Conservation (phyloP, 2,329 filamentous ascomycete genomes). For the Diaporthe helianthi region DNA sequence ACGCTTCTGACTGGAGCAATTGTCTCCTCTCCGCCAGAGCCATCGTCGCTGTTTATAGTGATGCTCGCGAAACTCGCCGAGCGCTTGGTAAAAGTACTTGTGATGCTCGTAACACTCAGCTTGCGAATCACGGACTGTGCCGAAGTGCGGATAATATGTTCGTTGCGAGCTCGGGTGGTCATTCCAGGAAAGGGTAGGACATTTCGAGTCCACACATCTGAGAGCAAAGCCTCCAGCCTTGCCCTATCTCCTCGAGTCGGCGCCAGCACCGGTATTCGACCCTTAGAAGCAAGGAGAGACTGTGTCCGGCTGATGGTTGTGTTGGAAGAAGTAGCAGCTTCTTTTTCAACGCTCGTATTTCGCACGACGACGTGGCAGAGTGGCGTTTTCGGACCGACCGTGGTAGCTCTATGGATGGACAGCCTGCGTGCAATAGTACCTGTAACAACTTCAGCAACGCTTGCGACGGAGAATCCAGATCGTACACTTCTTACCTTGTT, state of each 20-base stretch:
- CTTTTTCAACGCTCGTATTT: slow-evolving; percentile 76
- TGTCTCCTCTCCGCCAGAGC: slow-evolving; percentile 34
- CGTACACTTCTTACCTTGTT: slow-evolving; percentile 59
- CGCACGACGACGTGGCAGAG: slow-evolving; percentile 83
- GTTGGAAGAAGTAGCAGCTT: slow-evolving; percentile 53
- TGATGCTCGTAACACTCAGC: slow-evolving; percentile 81
- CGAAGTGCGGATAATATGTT: slow-evolving; percentile 78
- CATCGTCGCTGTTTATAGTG: slow-evolving; percentile 43
- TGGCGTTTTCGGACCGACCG: slow-evolving; percentile 71
- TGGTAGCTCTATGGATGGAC: slow-evolving; percentile 81
- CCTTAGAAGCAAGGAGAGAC: slow-evolving; percentile 74
- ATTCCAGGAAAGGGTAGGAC: slow-evolving; percentile 84
- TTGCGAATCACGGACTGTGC: slow-evolving; percentile 88
- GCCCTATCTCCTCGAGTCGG: slow-evolving; percentile 78
- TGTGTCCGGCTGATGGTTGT: slow-evolving; percentile 77
- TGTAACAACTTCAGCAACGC: slow-evolving; percentile 40
- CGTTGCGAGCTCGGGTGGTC: slow-evolving; percentile 66
- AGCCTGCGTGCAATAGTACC: slow-evolving; percentile 70
- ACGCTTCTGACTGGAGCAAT: neutral
- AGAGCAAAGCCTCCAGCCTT: slow-evolving; percentile 75
- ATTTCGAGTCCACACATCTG: slow-evolving; percentile 86
- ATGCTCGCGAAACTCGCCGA: slow-evolving; percentile 63
- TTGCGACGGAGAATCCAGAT: neutral
- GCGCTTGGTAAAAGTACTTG: slow-evolving; percentile 76
- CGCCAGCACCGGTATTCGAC: slow-evolving; percentile 72